Base-by-base conservation (phyloP, 2,329 filamentous ascomycete genomes). In the Aciculosporium take region DNA sequence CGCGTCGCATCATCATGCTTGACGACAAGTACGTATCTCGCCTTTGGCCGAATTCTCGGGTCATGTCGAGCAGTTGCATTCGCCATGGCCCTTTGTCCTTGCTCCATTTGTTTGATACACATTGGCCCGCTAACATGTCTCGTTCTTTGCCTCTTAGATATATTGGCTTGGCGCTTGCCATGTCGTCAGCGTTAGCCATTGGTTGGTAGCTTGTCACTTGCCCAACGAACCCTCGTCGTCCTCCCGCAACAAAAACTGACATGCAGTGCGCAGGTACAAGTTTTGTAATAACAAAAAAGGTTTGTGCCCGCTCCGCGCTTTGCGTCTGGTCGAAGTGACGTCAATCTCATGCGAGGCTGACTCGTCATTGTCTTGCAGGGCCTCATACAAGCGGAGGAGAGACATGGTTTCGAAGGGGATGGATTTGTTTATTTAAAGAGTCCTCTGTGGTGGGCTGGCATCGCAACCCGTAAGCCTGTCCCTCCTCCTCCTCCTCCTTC, bases 231-330 rank as follows among this genome's bases (percentile, higher is more conserved):
- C 29, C 15, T 15, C 35, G 15, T 7, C 4, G 37, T 25, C 27
- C 13, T 17, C 23, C 10, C 9, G 21, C 12, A 20, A 29, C 6
- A 13, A 31, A 17, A 17, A 17, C 51, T 57, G 39, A 57, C 49
- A n/a, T 44, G 44, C 41, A 34, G 31, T 30, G 44, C 32, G 34
- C 53, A 91, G 86, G 87, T 57, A 87, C 85, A 39, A 94, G 88
- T 73, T 98, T 98, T 63, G 89, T 98, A 52, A 95, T 98, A 56
- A 98, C 93, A 37, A 98, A 98, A 68, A 96, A 95, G 75, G 84
- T 91, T 56, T 51, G 30, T 17, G 4, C 23, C 23, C 20, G 17
- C 28, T 28, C 27, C 7, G 35, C 4, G 3, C 24, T 15, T 28
- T 5, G 7, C 8, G 15, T 23, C 15, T 7, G 5, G 7, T n/a